These are phyloP conservation scores for Pseudonectria foliicola DNA, from an alignment of 2,329 filamentous ascomycete genomes.

Conservation along the genomic window DNA sequence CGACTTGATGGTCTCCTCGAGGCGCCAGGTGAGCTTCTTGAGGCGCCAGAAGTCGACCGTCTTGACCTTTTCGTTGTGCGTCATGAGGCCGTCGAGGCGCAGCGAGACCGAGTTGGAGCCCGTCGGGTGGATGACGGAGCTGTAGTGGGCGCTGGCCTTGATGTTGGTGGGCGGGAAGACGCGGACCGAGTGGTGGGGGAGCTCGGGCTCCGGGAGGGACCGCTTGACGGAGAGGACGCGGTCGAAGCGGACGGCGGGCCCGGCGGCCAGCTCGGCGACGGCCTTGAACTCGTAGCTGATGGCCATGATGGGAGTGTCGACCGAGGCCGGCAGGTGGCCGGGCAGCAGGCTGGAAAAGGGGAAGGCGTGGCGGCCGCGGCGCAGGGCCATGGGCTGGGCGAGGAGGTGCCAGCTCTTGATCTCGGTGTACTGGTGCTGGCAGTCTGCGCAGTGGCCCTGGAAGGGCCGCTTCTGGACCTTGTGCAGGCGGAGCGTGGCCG, in stretches of 20 bases:
- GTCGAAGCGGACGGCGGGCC: slow-evolving; percentile 54
- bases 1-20: slow-evolving; percentile 79
- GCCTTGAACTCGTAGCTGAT: slow-evolving; percentile 76
- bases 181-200: slow-evolving; percentile 81
- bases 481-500: slow-evolving; percentile 63
- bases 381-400: slow-evolving; percentile 43
- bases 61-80: slow-evolving; percentile 58
- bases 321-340: slow-evolving; percentile 78
- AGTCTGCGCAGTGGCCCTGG: slow-evolving; percentile 69
- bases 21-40: slow-evolving; percentile 84
- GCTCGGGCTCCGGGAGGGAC: slow-evolving; percentile 64
- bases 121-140: slow-evolving; percentile 77
- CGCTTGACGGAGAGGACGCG: slow-evolving; percentile 69
- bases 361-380: slow-evolving; percentile 61
- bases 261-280: slow-evolving; percentile 53
- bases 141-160: slow-evolving; percentile 75
- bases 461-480: slow-evolving; percentile 78
- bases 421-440: slow-evolving; percentile 63
- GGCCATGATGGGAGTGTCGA: slow-evolving; percentile 63
- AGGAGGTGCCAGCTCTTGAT: slow-evolving; percentile 76
- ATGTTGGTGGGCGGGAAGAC: slow-evolving; percentile 96
- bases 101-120: slow-evolving; percentile 74
- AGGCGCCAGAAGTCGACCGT: slow-evolving; percentile 78
- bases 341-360: slow-evolving; percentile 84
- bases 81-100: slow-evolving; percentile 79